phyloP scores from a whole-genome alignment of 495 filamentous ascomycete genomes.

The Aspergillus homomorphus region DNA sequence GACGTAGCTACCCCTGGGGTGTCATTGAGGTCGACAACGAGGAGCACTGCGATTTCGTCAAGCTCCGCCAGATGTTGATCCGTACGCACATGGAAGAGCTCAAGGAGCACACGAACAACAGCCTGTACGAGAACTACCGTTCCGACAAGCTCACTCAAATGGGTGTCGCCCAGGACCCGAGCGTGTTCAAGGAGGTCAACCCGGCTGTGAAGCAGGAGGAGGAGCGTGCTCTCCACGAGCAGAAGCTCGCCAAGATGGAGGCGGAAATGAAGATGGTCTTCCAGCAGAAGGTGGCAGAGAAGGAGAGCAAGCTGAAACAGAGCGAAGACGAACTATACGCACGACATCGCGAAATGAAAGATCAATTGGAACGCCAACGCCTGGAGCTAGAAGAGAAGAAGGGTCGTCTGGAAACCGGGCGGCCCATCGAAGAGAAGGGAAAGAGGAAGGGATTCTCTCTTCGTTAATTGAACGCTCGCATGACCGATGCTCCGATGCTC shows the following conservation, averaged over 20 bases:
- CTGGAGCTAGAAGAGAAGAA: conserved; percentile 98
- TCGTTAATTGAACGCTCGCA: conserved; percentile 54
- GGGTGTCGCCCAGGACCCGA: conserved; percentile 97
- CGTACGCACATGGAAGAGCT: conserved; percentile 99
- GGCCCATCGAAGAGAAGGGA: conserved; percentile 90
- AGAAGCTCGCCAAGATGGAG: conserved; percentile 99
- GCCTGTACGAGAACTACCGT: conserved; percentile 97
- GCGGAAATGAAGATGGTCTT: conserved; percentile 99
- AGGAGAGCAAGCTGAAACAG: conserved; percentile 98
- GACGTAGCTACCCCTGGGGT: conserved; percentile 97
- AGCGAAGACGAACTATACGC: conserved; percentile 98
- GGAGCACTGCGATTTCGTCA: conserved; percentile 99
- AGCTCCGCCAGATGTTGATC: conserved; percentile 99
- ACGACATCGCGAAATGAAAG: conserved; percentile 98
- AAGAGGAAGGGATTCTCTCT: conserved; percentile 98
- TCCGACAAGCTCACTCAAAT: conserved; percentile 97
- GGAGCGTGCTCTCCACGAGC: conserved; percentile 94
- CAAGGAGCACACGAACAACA: conserved; percentile 99
- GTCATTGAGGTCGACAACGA: conserved; percentile 99
- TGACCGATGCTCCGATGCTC: conserved; percentile 17
- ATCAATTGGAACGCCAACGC: conserved; percentile 93
- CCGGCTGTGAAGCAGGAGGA: conserved; percentile 99
- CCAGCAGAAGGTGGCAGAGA: conserved; percentile 99
- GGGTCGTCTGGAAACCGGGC: conserved; percentile 81
- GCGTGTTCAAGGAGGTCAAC: conserved; percentile 99